phyloP scores from a whole-genome alignment of 805 yeast genomes.

The Cyberlindnera euphorbiiphila region DNA sequence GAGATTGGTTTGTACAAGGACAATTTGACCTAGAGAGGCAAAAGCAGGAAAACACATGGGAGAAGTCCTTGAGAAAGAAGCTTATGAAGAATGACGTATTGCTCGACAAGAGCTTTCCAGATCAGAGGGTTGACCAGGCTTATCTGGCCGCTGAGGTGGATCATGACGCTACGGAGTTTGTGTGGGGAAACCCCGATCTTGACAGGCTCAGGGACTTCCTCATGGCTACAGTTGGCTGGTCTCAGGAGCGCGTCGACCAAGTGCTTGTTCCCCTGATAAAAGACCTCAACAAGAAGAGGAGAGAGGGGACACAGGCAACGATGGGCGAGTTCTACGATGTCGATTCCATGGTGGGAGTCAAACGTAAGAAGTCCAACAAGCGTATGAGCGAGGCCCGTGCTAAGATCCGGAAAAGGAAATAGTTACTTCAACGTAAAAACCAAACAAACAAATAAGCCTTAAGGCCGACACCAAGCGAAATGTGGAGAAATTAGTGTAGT shows the following conservation, averaged over 20 bases:
- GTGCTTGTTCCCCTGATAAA: conserved; percentile 80
- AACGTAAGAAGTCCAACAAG: conserved; percentile 50
- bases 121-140: conserved; percentile 62
- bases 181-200: conserved; percentile 88
- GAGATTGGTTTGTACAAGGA: conserved; percentile 39
- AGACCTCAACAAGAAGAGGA: conserved; percentile 63
- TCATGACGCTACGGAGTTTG: conserved; percentile 67
- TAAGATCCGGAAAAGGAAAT: conserved; percentile 12
- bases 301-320: conserved; percentile 53
- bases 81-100: conserved; percentile 50
- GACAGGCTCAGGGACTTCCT: conserved; percentile 73
- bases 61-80: conserved; percentile 54
- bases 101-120: conserved; percentile 68
- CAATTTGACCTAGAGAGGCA: conserved; percentile 40
- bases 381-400: conserved; percentile 50
- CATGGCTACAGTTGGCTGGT: conserved; percentile 76
- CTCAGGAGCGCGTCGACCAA: conserved; percentile 69
- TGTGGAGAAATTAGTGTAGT: too few relatives aligned
- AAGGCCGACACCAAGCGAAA: too few relatives aligned
- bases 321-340: conserved; percentile 67
- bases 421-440: too few relatives aligned
- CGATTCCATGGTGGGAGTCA: conserved; percentile 38
- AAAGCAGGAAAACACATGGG: conserved; percentile 42
- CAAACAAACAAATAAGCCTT: too few relatives aligned
- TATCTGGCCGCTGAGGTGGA: conserved; percentile 83